Base-by-base conservation (phyloP, 2,329 filamentous ascomycete species). In the Claviceps fusiformis region DNA sequence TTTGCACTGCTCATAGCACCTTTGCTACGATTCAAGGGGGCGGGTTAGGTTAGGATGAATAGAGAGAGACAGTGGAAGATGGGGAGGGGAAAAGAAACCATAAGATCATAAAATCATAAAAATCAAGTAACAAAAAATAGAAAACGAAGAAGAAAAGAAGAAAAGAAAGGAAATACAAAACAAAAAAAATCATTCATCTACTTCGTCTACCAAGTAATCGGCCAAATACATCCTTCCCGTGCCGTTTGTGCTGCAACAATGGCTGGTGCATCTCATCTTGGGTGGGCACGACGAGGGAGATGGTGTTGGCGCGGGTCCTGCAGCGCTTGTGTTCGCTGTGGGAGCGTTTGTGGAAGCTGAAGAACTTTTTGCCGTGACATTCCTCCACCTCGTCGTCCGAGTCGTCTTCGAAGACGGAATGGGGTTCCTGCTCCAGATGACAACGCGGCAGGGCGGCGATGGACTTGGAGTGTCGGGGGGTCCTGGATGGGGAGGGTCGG, bases 371-470 rank as follows among this genome's bases (percentile, higher is more conserved):
- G 39, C 39, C 15, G 10, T 55, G 54, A 3, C 57, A 57, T 6
- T 67, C 64, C 7, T 62, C 63, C 13, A 7, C 31, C 49, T 75
- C 73, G 15, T 64, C 64, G 56, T 78, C 75, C 4, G 72, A 72
- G 61, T 78, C 75, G 15, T 69, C 60, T 47, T 78, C 76, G 57
- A 79, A 79, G 29, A 78, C 71, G 2, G 61, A 61, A 45, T 70
- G 62, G 13, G 62, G 62, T 45, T 70, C 63, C 10, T 62, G 59
- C 51, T 62, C 61, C 6, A 56, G 57, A 49, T 64, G 63, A 39
- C 31, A 61, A 29, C 58, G 62, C 10, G 60, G 61, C 49, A 60
- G 50, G 10, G 53, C 50, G 17, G 57, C 56, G 9, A 59, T 60
- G 17, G 68, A 68, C 56, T 65, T 66, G 59, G 61, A 64, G 46